Conservation (phyloP, 1,284 basidiomycete species). For the Papiliotrema laurentii region DNA sequence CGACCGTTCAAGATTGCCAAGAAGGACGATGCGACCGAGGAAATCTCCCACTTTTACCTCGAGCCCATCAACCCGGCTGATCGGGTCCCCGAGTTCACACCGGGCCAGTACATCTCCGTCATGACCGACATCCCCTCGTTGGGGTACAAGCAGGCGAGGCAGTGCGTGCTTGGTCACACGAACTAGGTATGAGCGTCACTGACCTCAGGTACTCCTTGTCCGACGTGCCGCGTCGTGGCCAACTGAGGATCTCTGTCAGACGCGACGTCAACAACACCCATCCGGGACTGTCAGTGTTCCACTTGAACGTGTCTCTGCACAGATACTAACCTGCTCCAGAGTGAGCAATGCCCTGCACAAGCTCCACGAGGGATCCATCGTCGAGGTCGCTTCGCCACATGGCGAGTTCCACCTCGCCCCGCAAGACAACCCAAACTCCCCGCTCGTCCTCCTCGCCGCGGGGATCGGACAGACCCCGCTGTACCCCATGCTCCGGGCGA, state of each 20-base stretch:
- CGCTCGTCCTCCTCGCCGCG: slow-evolving; percentile 34
- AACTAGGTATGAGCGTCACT: background rate
- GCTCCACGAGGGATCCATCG: slow-evolving; percentile 21
- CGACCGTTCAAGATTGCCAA: slow-evolving; percentile 26
- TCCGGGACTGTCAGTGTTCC: slow-evolving; percentile 12
- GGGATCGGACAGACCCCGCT: slow-evolving; percentile 38
- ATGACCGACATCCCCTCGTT: slow-evolving; percentile 13
- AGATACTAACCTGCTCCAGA: background rate
- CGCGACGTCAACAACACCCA: slow-evolving; percentile 16
- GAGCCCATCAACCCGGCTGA: slow-evolving; percentile 22
- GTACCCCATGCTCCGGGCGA: slow-evolving; percentile 35
- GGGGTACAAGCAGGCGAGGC: slow-evolving; percentile 23
- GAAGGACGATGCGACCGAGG: slow-evolving; percentile 23
- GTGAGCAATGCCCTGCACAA: slow-evolving; percentile 25
- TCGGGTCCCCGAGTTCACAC: slow-evolving; percentile 25
- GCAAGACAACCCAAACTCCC: slow-evolving; percentile 16
- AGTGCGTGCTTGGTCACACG: slow-evolving; percentile 9
- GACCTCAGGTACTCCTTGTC: slow-evolving; percentile 27
- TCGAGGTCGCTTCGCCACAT: slow-evolving; percentile 28
- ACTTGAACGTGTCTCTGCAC: background rate
- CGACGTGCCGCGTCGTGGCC: slow-evolving; percentile 22
- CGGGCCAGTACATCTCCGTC: slow-evolving; percentile 38
- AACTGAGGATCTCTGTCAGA: slow-evolving; percentile 35
- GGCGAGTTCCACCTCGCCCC: slow-evolving; percentile 32
- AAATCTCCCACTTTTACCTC: slow-evolving; percentile 30